Evolutionary conservation across 2,329 filamentous ascomycete genomes (phyloP).

Genomic region (Claviceps maximensis): DNA sequence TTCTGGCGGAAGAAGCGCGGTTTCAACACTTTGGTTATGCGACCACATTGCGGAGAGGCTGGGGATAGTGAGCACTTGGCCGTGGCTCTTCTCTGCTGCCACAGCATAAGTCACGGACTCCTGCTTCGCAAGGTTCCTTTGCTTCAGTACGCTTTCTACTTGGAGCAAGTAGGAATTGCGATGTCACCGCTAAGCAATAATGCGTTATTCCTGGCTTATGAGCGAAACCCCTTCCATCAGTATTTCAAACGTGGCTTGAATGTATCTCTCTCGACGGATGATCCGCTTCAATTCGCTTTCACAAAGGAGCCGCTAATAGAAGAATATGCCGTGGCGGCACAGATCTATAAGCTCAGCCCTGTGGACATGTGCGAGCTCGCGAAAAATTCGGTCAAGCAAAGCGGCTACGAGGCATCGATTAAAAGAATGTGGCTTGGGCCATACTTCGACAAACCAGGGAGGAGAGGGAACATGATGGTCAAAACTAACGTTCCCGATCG

Average conservation of each 20-base stretch:
- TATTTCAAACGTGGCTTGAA: constrained; percentile 95
- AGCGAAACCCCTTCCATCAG: constrained; percentile 88
- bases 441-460: constrained; percentile 64
- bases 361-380: constrained; percentile 98
- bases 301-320: constrained; percentile 97
- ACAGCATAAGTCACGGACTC: constrained; percentile 93
- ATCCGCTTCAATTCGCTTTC: constrained; percentile 94
- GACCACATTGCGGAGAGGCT: constrained; percentile 92
- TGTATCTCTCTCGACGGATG: constrained; percentile 90
- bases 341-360: constrained; percentile 94
- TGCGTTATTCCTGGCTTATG: constrained; percentile 88
- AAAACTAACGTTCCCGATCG: constrained; percentile 96
- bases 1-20: constrained; percentile 79
- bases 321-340: constrained; percentile 92
- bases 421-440: constrained; percentile 87
- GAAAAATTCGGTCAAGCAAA: constrained; percentile 90
- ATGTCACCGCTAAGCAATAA: constrained; percentile 99
- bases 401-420: constrained; percentile 77
- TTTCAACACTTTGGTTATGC: constrained; percentile 88
- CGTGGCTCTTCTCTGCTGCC: constrained; percentile 79
- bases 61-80: constrained; percentile 94
- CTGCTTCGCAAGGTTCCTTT: constrained; percentile 86
- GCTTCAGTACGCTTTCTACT: constrained; percentile 92
- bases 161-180: constrained; percentile 94
- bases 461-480: constrained; percentile 77